Conservation (phyloP, 1,284 basidiomycete species). For the Ceratobasidium sp. region DNA sequence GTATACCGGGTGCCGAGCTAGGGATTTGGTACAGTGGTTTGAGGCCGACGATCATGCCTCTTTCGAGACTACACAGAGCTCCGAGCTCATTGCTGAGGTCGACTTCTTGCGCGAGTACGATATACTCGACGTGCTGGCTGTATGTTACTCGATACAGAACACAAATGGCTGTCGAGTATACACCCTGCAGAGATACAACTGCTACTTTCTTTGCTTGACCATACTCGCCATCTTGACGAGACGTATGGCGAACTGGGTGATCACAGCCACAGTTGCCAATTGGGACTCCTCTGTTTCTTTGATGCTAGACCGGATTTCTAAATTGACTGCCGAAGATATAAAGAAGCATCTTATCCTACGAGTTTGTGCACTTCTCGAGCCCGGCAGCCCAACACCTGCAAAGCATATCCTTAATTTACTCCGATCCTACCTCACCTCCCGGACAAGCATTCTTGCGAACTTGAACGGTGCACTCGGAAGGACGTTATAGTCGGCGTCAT, state of each 20-base stretch:
- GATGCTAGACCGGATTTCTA: no score
- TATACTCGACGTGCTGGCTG: conserved; percentile 1
- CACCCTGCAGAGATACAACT: no score
- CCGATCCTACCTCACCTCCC: no score
- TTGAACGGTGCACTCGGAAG: no score
- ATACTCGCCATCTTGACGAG: not conserved
- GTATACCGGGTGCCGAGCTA: not conserved
- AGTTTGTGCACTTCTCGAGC: no score
- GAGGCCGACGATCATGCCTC: not conserved
- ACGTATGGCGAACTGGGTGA: not conserved
- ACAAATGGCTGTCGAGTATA: not conserved
- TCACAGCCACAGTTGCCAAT: not conserved
- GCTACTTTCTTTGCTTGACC: not conserved
- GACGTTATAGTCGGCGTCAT: no score
- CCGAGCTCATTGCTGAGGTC: not conserved
- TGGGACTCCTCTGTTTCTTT: not conserved
- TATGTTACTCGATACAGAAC: conserved; percentile 7
- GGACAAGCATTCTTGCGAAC: no score
- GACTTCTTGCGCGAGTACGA: not conserved
- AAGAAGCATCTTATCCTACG: no score
- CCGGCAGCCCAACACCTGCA: no score
- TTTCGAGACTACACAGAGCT: not conserved
- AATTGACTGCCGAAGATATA: no score
- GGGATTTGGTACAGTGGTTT: not conserved
- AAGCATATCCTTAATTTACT: no score